Evolutionary conservation across 331 rosid species (phyloP).

Genomic region (Quercus phellos): DNA sequence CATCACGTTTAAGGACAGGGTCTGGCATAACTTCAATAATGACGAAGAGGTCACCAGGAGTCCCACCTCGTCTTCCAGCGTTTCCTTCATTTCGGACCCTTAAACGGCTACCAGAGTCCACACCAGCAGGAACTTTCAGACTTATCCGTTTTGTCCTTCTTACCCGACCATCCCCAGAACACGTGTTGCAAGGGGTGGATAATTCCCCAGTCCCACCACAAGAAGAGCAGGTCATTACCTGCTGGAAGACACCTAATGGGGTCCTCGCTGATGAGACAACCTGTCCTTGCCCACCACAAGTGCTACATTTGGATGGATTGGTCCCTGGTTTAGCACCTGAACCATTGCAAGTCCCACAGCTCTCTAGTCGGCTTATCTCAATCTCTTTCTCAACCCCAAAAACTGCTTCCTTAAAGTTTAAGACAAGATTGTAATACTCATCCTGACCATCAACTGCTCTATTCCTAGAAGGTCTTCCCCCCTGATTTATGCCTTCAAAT

Average conservation of each 20-base stretch:
- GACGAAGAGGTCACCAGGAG: slow-evolving; percentile 91
- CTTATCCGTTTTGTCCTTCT: slow-evolving; percentile 88
- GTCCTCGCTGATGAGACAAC: slow-evolving; percentile 90
- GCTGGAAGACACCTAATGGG: slow-evolving; percentile 94
- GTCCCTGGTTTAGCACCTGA: slow-evolving; percentile 98
- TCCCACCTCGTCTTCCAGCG: slow-evolving; percentile 84
- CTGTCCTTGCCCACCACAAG: slow-evolving; percentile 99
- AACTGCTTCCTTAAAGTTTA: slow-evolving; percentile 92
- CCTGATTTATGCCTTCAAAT: slow-evolving; percentile 60
- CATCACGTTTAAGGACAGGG: slow-evolving; percentile 88
- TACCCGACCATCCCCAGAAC: slow-evolving; percentile 98
- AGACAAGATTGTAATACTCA: slow-evolving; percentile 76
- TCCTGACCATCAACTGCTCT: slow-evolving; percentile 92
- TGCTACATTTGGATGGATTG: slow-evolving; percentile 64
- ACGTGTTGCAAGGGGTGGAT: slow-evolving; percentile 84
- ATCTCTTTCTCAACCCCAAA: slow-evolving; percentile 97
- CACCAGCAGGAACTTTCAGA: slow-evolving; percentile 96
- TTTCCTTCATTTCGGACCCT: slow-evolving; percentile 97
- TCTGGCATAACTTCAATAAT: slow-evolving; percentile 85
- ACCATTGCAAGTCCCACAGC: slow-evolving; percentile 89
- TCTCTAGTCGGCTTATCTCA: slow-evolving; percentile 85
- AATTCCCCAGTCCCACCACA: slow-evolving; percentile 89
- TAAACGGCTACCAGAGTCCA: slow-evolving; percentile 92
- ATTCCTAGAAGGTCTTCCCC: slow-evolving; percentile 64
- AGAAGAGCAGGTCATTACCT: slow-evolving; percentile 92